Evolutionary conservation across 768 basidiomycete genomes (phyloP).

Genomic region (Exidia glandulosa): DNA sequence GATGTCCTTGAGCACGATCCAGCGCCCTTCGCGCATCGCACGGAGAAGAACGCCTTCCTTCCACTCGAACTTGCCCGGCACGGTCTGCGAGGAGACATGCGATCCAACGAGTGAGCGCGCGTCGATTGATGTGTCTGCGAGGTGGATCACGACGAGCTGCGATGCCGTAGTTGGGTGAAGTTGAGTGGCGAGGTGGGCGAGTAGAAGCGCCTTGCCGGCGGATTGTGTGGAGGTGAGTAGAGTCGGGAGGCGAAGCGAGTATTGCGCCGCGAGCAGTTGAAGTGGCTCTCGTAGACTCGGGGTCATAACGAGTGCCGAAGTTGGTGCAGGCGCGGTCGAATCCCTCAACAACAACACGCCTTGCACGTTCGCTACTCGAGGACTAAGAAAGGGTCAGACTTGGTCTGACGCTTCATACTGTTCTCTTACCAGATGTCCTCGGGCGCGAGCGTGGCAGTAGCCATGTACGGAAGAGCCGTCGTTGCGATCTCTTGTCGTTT

Average conservation of each 20-base stretch:
- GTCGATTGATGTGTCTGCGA: constrained; percentile 92
- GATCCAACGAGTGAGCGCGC: constrained; percentile 88
- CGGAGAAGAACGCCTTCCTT: constrained; percentile 88
- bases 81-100: constrained; percentile 75
- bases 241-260: constrained; percentile 62
- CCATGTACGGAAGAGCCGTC: background rate
- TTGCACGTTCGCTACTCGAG: constrained; percentile 47
- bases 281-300: constrained; percentile 48
- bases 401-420: constrained; percentile 4
- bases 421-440: constrained; percentile 50
- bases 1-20: constrained; percentile 88
- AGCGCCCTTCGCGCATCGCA: constrained; percentile 80
- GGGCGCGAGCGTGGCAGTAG: constrained; percentile 26
- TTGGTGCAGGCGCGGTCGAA: constrained; percentile 16
- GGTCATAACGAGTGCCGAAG: constrained; percentile 48
- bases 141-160: constrained; percentile 75
- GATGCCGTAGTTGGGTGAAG: constrained; percentile 49
- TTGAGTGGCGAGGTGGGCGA: constrained; percentile 61
- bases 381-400: constrained; percentile 27
- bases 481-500: constrained; percentile 34
- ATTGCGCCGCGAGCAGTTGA: constrained; percentile 46
- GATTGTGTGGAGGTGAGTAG: constrained; percentile 81
- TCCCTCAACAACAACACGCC: constrained; percentile 55
- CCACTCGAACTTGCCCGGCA: constrained; percentile 89
- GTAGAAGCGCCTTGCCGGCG: constrained; percentile 73